phyloP scores from a whole-genome alignment of 768 basidiomycete genomes.

The Strobilomyces confusus region DNA sequence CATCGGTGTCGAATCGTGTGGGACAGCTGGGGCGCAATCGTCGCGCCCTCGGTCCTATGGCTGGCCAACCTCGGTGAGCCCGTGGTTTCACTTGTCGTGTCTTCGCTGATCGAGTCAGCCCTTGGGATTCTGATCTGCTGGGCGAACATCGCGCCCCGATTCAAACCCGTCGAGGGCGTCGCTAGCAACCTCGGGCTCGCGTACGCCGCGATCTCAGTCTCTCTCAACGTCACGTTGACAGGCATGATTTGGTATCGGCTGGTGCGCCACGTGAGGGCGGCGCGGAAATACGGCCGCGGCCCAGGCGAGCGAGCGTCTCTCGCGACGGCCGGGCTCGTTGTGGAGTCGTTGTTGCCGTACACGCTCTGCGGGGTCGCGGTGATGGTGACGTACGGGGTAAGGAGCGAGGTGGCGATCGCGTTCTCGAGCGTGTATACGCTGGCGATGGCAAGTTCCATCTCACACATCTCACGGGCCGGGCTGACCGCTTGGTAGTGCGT shows the following conservation, averaged over 20 bases:
- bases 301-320: neutral
- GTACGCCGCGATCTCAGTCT: constrained; percentile 1
- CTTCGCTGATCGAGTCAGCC: neutral
- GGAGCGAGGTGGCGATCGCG: neutral
- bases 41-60: constrained; percentile 13
- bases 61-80: constrained; percentile 10
- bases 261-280: neutral
- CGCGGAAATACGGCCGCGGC: neutral
- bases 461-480: neutral
- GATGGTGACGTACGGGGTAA: constrained; percentile 1
- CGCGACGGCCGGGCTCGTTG: neutral
- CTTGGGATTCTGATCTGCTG: constrained; percentile 2
- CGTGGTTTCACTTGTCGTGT: neutral
- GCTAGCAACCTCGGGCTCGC: constrained; percentile 1
- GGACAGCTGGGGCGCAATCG: constrained; percentile 7
- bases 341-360: constrained; percentile 13
- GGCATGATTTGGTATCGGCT: constrained; percentile 10
- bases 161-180: neutral
- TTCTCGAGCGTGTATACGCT: constrained; percentile 8
- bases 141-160: neutral
- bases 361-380: constrained; percentile 15
- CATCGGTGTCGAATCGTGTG: constrained; percentile 36
- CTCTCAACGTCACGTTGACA: constrained; percentile 7
- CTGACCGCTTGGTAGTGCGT: constrained; percentile 5
- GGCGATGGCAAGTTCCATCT: constrained; percentile 3